These are phyloP conservation scores for Neofusicoccum umdonicola DNA, from an alignment of 2,329 filamentous ascomycete species.

Conservation along the genomic window DNA sequence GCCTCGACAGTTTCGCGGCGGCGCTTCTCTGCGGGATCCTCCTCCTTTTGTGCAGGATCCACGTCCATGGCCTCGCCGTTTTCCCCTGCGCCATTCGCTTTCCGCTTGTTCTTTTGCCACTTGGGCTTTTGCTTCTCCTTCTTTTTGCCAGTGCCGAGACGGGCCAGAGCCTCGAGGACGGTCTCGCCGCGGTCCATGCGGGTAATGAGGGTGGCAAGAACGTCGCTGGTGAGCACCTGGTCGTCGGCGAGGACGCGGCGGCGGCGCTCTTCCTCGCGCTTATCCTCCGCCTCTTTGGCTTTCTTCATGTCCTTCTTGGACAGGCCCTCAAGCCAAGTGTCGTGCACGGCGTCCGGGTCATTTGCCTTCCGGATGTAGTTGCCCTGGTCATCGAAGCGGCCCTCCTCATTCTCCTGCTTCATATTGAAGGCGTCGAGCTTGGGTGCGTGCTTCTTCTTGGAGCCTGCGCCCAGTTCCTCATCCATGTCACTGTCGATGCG, in stretches of 20 bases:
- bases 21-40: slow-evolving; percentile 67
- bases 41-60: slow-evolving; percentile 47
- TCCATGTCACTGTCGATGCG: slow-evolving; percentile 69
- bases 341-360: slow-evolving; percentile 87
- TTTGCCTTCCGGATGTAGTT: slow-evolving; percentile 88
- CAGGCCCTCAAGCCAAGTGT: slow-evolving; percentile 87
- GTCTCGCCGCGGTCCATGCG: slow-evolving; percentile 79
- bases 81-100: slow-evolving; percentile 36
- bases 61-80: slow-evolving; percentile 65
- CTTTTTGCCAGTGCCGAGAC: slow-evolving; percentile 65
- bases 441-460: slow-evolving; percentile 88
- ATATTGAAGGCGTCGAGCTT: slow-evolving; percentile 97
- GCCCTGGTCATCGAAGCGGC: slow-evolving; percentile 83
- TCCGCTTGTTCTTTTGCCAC: slow-evolving; percentile 58
- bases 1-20: slow-evolving; percentile 73
- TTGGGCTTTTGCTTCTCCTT: slow-evolving; percentile 56
- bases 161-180: slow-evolving; percentile 78
- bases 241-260: slow-evolving; percentile 73
- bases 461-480: slow-evolving; percentile 84
- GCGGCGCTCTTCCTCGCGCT: slow-evolving; percentile 55
- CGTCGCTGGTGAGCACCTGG: slow-evolving; percentile 67
- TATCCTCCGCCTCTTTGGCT: slow-evolving; percentile 56
- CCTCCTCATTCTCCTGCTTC: slow-evolving; percentile 84
- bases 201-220: slow-evolving; percentile 70
- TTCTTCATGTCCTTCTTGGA: slow-evolving; percentile 91